Conservation (phyloP, 78 protist genomes). For the Cavenderia fasciculata region DNA sequence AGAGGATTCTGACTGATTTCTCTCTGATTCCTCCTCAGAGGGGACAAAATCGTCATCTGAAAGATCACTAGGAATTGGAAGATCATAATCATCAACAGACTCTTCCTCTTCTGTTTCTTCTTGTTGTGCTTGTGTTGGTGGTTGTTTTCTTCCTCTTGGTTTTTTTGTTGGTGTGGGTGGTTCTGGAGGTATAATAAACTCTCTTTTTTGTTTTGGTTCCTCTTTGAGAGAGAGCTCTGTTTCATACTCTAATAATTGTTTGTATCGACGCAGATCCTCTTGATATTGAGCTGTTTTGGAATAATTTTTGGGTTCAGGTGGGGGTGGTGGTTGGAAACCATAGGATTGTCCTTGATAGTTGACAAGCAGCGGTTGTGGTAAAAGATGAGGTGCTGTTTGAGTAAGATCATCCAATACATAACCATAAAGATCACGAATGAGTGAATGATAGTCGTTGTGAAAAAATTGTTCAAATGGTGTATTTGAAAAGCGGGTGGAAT, state of each 20-base stretch:
- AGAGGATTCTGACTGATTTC: neutral
- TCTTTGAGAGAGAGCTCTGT: too few relatives aligned
- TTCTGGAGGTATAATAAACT: neutral
- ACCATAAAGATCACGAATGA: conserved; percentile 34
- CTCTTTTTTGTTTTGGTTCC: too few relatives aligned
- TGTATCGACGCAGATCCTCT: neutral
- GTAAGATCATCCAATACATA: conserved; percentile 71
- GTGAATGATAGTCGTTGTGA: conserved; percentile 55
- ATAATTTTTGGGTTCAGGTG: neutral
- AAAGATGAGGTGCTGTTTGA: conserved; percentile 61
- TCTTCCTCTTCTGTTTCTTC: conserved; percentile 24
- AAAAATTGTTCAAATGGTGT: conserved; percentile 67
- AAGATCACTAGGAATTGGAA: conserved; percentile 22
- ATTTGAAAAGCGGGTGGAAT: neutral
- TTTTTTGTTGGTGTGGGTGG: conserved; percentile 26
- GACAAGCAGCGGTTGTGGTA: conserved; percentile 29
- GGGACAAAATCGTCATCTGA: conserved; percentile 41
- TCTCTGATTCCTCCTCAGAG: neutral
- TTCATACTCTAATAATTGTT: neutral
- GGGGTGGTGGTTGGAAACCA: neutral
- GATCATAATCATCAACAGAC: conserved; percentile 14
- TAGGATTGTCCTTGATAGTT: conserved; percentile 36
- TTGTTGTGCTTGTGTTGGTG: neutral
- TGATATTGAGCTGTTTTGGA: neutral
- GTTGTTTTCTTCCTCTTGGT: neutral